These are phyloP conservation scores for Reticulascus tulasneorum DNA, from an alignment of 2,329 filamentous ascomycete genomes.

Conservation along the genomic window DNA sequence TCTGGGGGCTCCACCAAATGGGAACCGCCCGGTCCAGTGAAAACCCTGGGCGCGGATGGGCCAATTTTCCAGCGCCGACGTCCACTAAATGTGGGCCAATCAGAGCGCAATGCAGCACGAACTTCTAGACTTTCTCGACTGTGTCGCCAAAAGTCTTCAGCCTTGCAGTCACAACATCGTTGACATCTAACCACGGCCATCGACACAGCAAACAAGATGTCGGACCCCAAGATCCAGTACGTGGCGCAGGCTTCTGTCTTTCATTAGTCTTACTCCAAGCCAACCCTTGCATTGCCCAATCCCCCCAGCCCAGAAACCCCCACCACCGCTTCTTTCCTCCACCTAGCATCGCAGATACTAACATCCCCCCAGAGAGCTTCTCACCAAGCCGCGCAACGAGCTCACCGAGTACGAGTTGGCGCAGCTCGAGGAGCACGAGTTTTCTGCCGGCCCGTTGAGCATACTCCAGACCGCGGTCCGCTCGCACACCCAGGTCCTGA, in stretches of 20 bases:
- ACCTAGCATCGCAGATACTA: slow-evolving; percentile 18
- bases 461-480: slow-evolving; percentile 96
- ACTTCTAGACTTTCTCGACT: slow-evolving; percentile 5
- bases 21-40: slow-evolving; percentile 3
- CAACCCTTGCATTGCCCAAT: slow-evolving; percentile 6
- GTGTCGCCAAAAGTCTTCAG: slow-evolving; percentile 22
- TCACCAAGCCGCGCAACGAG: slow-evolving; percentile 83
- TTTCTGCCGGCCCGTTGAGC: slow-evolving; percentile 59
- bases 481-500: slow-evolving; percentile 91
- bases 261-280: slow-evolving; percentile 2
- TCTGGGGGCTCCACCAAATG: slow-evolving; percentile 1
- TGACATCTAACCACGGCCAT: slow-evolving; percentile 1
- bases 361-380: slow-evolving; percentile 64
- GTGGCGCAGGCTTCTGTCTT: slow-evolving; percentile 21
- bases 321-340: slow-evolving; percentile 4
- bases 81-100: slow-evolving; percentile 8
- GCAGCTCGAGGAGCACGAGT: slow-evolving; percentile 59
- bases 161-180: slow-evolving; percentile 22
- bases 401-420: slow-evolving; percentile 93
- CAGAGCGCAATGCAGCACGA: slow-evolving; percentile 4
- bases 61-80: slow-evolving; percentile 11
- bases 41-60: neutral
- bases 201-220: slow-evolving; percentile 9
- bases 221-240: slow-evolving; percentile 70
- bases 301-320: neutral